Evolutionary conservation across 1,284 basidiomycete genomes (phyloP).

Genomic region (Cutaneotrichosporon mucoides): DNA sequence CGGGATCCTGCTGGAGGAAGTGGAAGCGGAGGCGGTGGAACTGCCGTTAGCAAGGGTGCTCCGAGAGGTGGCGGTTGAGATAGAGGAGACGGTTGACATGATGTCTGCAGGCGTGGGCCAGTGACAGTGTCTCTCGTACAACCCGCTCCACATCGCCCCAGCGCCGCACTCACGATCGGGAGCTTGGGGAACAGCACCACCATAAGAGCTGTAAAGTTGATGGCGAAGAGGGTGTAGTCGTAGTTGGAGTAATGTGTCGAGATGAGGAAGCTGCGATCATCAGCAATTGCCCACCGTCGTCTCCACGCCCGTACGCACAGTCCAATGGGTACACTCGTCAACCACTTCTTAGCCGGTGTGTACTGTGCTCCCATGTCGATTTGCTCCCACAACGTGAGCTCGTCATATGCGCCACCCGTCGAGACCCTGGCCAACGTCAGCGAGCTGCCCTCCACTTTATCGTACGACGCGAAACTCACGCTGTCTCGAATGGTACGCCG

Average conservation of each 20-base stretch:
- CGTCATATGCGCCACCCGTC: slow-evolving; percentile 90
- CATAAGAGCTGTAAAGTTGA: slow-evolving; percentile 83
- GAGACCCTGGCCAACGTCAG: slow-evolving; percentile 29
- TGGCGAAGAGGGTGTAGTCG: slow-evolving; percentile 82
- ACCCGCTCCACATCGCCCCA: too few species aligned
- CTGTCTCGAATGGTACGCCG: slow-evolving; percentile 88
- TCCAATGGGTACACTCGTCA: slow-evolving; percentile 82
- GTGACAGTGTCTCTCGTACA: too few species aligned
- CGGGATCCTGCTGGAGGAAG: slow-evolving; percentile 35
- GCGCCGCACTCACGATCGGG: slow-evolving; percentile 60
- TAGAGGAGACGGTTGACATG: neutral
- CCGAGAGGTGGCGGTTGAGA: neutral
- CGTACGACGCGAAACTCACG: slow-evolving; percentile 27
- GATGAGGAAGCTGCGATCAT: slow-evolving; percentile 70
- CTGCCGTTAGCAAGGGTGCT: slow-evolving; percentile 16
- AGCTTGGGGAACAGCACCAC: slow-evolving; percentile 88
- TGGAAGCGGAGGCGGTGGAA: slow-evolving; percentile 50
- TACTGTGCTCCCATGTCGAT: slow-evolving; percentile 98
- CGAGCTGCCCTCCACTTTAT: slow-evolving; percentile 1
- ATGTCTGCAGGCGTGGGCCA: too few species aligned
- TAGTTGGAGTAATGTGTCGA: slow-evolving; percentile 99
- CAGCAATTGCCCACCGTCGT: neutral
- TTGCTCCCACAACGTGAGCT: slow-evolving; percentile 98
- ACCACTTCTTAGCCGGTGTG: slow-evolving; percentile 97
- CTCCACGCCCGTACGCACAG: slow-evolving; percentile 60